phyloP scores from a whole-genome alignment of 2,329 filamentous ascomycete genomes.

The Dactylella cylindrospora region DNA sequence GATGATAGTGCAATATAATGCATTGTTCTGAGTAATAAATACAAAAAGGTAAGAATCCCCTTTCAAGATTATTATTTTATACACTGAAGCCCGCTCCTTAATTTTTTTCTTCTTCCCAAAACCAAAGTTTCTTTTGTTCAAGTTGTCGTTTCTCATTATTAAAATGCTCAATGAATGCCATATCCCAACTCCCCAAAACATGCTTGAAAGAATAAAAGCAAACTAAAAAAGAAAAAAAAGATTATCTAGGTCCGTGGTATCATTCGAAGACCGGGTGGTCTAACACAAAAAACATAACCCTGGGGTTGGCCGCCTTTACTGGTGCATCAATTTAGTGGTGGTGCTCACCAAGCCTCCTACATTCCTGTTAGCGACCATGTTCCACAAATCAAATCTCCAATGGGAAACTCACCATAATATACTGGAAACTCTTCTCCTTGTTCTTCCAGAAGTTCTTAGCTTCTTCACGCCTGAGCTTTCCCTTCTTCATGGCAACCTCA shows the following conservation, averaged over 20 bases:
- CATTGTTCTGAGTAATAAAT: conserved; percentile 6
- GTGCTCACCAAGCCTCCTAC: conserved; percentile 37
- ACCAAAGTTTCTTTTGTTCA: no score
- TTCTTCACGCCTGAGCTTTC: conserved; percentile 77
- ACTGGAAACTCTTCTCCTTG: conserved; percentile 91
- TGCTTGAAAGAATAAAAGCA: conserved; percentile 1
- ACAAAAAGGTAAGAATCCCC: conserved; percentile 30
- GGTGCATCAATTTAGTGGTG: no score
- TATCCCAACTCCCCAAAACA: conserved; percentile 23
- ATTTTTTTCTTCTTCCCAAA: background rate
- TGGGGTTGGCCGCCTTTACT: background rate
- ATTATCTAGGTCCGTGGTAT: conserved; percentile 32
- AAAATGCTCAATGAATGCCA: conserved; percentile 25
- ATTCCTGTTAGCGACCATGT: background rate
- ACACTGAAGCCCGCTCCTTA: conserved; percentile 2
- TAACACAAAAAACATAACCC: conserved; percentile 10
- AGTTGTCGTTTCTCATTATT: conserved; percentile 2
- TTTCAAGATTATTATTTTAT: no score
- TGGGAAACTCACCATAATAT: conserved; percentile 56
- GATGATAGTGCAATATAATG: conserved; percentile 3
- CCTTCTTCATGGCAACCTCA: conserved; percentile 90
- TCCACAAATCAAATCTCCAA: background rate
- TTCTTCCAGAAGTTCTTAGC: conserved; percentile 84
- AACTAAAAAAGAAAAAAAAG: conserved; percentile 1
- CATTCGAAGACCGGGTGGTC: conserved; percentile 18